Percentiles rank a stretch among this genome's conserved stretches.
Evolutionary conservation across 2,329 filamentous ascomycete species (phyloP).

Genomic region (Berkeleyomyces rouxiae): DNA sequence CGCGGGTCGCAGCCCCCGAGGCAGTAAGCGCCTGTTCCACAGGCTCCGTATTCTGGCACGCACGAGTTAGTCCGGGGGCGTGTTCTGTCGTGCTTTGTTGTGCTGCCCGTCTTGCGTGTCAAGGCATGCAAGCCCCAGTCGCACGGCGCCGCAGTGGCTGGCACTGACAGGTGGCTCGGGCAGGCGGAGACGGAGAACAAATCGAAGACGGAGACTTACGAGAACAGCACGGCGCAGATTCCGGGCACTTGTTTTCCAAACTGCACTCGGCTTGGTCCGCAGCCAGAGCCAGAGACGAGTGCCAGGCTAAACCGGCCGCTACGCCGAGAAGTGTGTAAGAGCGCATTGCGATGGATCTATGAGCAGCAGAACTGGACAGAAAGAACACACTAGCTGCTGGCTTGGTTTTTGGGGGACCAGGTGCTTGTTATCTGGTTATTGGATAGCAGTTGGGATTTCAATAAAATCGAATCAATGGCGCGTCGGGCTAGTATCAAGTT

Average conservation of each 20-base stretch:
- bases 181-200: not conserved
- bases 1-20: constrained; percentile 86
- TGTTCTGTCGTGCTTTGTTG: not conserved
- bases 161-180: not conserved
- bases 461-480: too few species aligned
- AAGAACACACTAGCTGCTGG: not conserved
- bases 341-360: not conserved
- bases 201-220: constrained; percentile 38
- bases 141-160: not conserved
- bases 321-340: not conserved
- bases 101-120: too few species aligned
- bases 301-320: constrained; percentile 2
- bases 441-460: too few species aligned
- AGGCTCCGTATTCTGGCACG: constrained; percentile 70
- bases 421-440: too few species aligned
- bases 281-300: constrained; percentile 2
- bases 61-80: not conserved
- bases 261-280: constrained; percentile 26
- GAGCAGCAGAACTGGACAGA: not conserved
- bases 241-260: constrained; percentile 46
- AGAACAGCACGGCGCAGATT: constrained; percentile 60
- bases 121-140: not conserved
- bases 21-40: constrained; percentile 87
- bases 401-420: not conserved
- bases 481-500: too few species aligned